Percentiles rank a stretch among this genome's conserved stretches.
Conservation (phyloP, 768 basidiomycete species). For the Pleurotus tuber-regium region DNA sequence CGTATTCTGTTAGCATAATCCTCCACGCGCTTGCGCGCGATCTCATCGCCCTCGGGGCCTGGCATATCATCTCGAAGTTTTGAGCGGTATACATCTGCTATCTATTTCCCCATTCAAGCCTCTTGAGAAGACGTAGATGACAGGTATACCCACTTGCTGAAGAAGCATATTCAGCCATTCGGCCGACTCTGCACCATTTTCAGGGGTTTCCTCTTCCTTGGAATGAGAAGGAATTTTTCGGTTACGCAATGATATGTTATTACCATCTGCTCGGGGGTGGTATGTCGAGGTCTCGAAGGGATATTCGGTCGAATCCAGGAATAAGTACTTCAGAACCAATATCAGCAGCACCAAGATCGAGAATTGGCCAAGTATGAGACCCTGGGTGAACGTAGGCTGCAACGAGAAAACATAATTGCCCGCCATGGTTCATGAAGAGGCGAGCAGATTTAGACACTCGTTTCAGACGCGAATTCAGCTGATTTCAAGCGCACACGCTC, state of each 20-base stretch:
- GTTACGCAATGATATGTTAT: constrained; percentile 39
- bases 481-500: constrained; percentile 4
- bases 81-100: constrained; percentile 70
- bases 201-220: constrained; percentile 22
- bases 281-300: constrained; percentile 56
- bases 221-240: constrained; percentile 23
- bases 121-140: too few relatives aligned
- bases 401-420: constrained; percentile 67
- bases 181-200: constrained; percentile 58
- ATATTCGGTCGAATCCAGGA: constrained; percentile 75
- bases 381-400: constrained; percentile 93
- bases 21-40: constrained; percentile 77
- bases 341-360: constrained; percentile 77
- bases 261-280: constrained; percentile 53
- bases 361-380: constrained; percentile 87
- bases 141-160: constrained; percentile 58
- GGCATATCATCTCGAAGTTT: constrained; percentile 70
- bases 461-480: neutral
- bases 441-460: neutral
- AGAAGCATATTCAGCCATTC: constrained; percentile 91
- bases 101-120: constrained; percentile 37
- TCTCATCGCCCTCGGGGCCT: constrained; percentile 79
- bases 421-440: constrained; percentile 32
- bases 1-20: constrained; percentile 76
- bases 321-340: constrained; percentile 90